Evolutionary conservation across 2,329 filamentous ascomycete genomes (phyloP).

Genomic region (Apiospora aurea): DNA sequence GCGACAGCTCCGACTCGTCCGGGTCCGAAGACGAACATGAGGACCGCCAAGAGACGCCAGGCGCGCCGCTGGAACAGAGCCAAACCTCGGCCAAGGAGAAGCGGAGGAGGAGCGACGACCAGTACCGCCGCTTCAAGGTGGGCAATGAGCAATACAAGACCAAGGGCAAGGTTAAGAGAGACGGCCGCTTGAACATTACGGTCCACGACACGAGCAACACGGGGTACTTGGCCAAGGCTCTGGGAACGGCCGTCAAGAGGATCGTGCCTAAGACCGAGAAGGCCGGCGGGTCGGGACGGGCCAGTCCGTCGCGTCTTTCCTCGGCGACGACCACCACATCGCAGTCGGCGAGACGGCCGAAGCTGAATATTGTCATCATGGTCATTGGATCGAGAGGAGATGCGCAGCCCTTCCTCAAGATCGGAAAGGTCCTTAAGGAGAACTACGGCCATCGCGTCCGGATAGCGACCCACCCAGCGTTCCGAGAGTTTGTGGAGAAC

Average conservation of each 20-base stretch:
- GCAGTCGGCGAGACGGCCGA: constrained; percentile 48
- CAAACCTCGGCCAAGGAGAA: constrained; percentile 28
- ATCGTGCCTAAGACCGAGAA: constrained; percentile 50
- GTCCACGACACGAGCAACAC: constrained; percentile 73
- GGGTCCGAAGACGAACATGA: constrained; percentile 34
- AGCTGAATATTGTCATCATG: constrained; percentile 82
- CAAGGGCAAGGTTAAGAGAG: constrained; percentile 69
- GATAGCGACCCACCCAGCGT: constrained; percentile 80
- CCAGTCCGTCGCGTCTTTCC: constrained; percentile 35
- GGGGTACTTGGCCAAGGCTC: constrained; percentile 76
- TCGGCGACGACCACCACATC: constrained; percentile 43
- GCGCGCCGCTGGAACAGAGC: constrained; percentile 2
- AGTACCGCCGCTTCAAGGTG: constrained; percentile 63
- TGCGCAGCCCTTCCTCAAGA: constrained; percentile 79
- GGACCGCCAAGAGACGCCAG: constrained; percentile 14
- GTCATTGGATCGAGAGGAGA: constrained; percentile 83
- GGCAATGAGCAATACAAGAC: constrained; percentile 71
- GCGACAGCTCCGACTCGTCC: constrained; percentile 33
- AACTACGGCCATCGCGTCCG: constrained; percentile 77
- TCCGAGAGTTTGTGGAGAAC: constrained; percentile 76
- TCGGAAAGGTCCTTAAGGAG: constrained; percentile 76
- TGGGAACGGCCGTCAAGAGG: constrained; percentile 69
- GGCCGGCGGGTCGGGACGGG: constrained; percentile 27
- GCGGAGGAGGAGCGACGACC: constrained; percentile 35
- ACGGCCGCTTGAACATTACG: constrained; percentile 76